These are phyloP conservation scores for Conticribra guillardii DNA, from an alignment of 108 stramenopile species.

Conservation along the genomic window DNA sequence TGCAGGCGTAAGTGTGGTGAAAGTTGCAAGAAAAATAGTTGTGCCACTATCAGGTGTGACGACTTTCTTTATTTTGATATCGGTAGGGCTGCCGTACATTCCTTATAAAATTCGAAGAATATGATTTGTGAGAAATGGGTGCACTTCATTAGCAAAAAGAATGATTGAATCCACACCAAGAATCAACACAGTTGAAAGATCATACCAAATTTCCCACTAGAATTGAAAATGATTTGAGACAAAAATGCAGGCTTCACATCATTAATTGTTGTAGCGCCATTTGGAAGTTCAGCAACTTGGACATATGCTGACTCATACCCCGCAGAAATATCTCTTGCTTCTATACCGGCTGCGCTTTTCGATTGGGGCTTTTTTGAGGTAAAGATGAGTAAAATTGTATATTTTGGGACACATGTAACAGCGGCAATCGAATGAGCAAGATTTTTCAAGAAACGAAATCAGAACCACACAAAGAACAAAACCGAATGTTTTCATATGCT, in stretches of 20 bases:
- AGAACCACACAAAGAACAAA: too few species aligned
- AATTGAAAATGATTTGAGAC: slow-evolving; percentile 50
- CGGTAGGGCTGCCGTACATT: slow-evolving; percentile 67
- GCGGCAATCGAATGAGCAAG: too few species aligned
- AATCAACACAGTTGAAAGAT: too few species aligned
- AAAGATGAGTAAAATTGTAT: neutral
- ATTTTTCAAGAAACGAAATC: too few species aligned
- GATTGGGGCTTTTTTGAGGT: slow-evolving; percentile 51
- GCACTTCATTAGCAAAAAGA: too few species aligned
- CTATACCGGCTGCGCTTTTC: slow-evolving; percentile 64
- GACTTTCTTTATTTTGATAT: slow-evolving; percentile 57
- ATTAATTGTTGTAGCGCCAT: slow-evolving; percentile 35
- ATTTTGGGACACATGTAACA: too few species aligned
- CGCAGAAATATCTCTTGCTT: slow-evolving; percentile 68
- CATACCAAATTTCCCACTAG: slow-evolving; percentile 66
- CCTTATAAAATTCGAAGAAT: slow-evolving; percentile 1
- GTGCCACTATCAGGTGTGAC: neutral
- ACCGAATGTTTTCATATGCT: too few species aligned
- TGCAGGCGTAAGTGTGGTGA: slow-evolving; percentile 79
- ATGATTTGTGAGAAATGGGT: too few species aligned
- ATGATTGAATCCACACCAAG: too few species aligned
- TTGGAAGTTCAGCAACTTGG: slow-evolving; percentile 62
- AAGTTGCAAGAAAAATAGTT: slow-evolving; percentile 55
- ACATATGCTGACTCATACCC: slow-evolving; percentile 77
- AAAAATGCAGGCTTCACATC: slow-evolving; percentile 34